Conservation (phyloP, 257 asterid genomes). For the Ballota nigra region DNA sequence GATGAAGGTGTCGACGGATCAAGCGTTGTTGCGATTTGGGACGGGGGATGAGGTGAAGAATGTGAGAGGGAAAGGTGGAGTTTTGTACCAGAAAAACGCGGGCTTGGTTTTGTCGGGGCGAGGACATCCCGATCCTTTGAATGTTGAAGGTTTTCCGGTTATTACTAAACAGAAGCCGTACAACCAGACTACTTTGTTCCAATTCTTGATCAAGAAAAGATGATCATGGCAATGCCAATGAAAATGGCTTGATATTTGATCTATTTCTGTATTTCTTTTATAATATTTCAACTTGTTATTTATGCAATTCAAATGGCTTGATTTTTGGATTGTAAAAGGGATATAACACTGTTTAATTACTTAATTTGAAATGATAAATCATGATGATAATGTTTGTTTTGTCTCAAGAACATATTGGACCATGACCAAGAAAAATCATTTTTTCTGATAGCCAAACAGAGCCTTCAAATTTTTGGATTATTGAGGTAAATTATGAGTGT, state of each 20-base stretch:
- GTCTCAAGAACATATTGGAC: neutral
- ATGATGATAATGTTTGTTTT: too few relatives aligned
- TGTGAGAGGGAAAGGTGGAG: neutral
- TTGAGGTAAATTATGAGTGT: neutral
- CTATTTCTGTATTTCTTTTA: neutral
- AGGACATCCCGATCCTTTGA: neutral
- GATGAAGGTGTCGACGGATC: neutral
- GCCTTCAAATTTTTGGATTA: neutral
- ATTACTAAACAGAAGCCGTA: neutral
- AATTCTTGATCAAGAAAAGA: neutral
- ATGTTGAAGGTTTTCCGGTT: neutral
- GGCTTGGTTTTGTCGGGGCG: neutral
- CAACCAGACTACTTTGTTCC: neutral
- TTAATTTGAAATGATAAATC: too few relatives aligned
- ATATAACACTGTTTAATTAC: neutral
- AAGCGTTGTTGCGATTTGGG: neutral
- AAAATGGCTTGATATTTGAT: too few relatives aligned
- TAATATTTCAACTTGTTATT: neutral
- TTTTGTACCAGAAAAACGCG: neutral
- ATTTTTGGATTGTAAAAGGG: too few relatives aligned
- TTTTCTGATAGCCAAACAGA: neutral
- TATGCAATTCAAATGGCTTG: too few relatives aligned
- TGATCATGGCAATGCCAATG: neutral
- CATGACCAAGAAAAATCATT: neutral
- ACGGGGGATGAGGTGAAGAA: neutral